Base-by-base conservation (phyloP, 192 early-diverging fungal genomes). In the Mortierella antarctica region DNA sequence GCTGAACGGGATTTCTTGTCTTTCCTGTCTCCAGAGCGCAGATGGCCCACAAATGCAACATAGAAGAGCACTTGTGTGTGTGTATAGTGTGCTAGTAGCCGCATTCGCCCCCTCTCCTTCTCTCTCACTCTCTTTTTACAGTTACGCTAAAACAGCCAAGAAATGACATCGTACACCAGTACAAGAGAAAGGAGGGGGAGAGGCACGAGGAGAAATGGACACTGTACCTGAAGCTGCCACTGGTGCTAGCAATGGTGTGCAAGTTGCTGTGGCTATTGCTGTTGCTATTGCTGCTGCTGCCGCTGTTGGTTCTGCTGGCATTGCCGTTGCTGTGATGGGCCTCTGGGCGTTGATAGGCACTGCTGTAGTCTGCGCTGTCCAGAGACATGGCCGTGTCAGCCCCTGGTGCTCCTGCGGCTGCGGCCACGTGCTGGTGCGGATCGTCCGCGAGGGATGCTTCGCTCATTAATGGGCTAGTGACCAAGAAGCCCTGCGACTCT, bases 381-480 rank as follows among this genome's bases (percentile, higher is more conserved):
- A 67, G 50, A 7, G 64, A 60, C 52, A 49, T 58, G 13, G 64
- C 10, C 13, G 52, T 39, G 48, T 46, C 47, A 17, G 62, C 10
- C 57, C 54, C 18, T 41, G 47, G 6, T 6, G 55, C 55, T 21
- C 51, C 57, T 58, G 57, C 41, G 17, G 15, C 42, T 47, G 56
- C 57, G 17, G 62, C 7, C 41, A 45, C 23, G 5, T 67, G 53
- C 58, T 68, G 73, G 21, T 57, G 74, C 4, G n/a, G 48, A 15
- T 79, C 74, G 21, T 65, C 74, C 14, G 67, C 46, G 14, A 77
- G 57, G 13, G 62, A 65, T 12, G 74, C 74, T 56, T 77, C 74
- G 20, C 74, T 77, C 74, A 77, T 77, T 56, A 70, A 21, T 20
- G 74, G 74, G 53, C 74, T 77, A 21, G 61, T 65, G 55, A 77